A percentile compares a stretch with the other conserved stretches of the same genome.
These are phyloP conservation scores for Colletotrichum sidae DNA, from an alignment of 2,329 filamentous ascomycete genomes.

Conservation along the genomic window DNA sequence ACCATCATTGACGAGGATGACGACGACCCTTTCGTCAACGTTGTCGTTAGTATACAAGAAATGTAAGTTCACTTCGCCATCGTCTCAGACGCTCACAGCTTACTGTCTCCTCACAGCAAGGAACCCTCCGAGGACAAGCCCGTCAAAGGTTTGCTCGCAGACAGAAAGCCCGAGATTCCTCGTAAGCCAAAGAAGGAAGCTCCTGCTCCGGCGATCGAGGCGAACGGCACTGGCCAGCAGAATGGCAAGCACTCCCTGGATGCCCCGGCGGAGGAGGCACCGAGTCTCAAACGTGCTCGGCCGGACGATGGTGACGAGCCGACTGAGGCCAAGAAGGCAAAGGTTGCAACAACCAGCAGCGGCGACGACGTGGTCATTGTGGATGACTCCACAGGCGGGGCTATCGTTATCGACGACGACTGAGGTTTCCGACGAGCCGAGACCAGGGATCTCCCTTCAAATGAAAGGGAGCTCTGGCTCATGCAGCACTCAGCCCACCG, in stretches of 20 bases:
- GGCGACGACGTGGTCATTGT: slow-evolving; percentile 56
- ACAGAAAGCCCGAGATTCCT: slow-evolving; percentile 61
- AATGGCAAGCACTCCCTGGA: slow-evolving; percentile 55
- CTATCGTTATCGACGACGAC: slow-evolving; percentile 76
- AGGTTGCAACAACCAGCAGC: slow-evolving; percentile 49
- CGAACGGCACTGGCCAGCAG: slow-evolving; percentile 53
- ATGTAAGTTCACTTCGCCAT: slow-evolving; percentile 56
- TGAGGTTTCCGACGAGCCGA: slow-evolving; percentile 46
- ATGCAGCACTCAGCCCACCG: slow-evolving; percentile 81
- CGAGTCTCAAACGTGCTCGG: slow-evolving; percentile 59
- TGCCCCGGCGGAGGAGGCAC: slow-evolving; percentile 45
- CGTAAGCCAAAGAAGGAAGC: slow-evolving; percentile 61
- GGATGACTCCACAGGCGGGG: slow-evolving; percentile 58
- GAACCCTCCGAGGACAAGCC: slow-evolving; percentile 62
- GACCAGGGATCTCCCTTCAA: slow-evolving; percentile 11
- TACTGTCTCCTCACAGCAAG: slow-evolving; percentile 52
- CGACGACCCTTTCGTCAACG: slow-evolving; percentile 79
- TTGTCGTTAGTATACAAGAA: slow-evolving; percentile 77
- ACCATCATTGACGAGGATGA: slow-evolving; percentile 89
- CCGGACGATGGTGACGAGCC: slow-evolving; percentile 55
- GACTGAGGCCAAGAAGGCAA: slow-evolving; percentile 60
- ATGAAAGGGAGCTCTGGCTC: slow-evolving; percentile 39
- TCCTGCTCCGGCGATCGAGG: slow-evolving; percentile 41
- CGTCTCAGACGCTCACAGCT: background rate
- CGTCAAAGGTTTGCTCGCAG: slow-evolving; percentile 60